Conservation (phyloP, 495 filamentous ascomycete genomes). For the Ramalina intermedia region DNA sequence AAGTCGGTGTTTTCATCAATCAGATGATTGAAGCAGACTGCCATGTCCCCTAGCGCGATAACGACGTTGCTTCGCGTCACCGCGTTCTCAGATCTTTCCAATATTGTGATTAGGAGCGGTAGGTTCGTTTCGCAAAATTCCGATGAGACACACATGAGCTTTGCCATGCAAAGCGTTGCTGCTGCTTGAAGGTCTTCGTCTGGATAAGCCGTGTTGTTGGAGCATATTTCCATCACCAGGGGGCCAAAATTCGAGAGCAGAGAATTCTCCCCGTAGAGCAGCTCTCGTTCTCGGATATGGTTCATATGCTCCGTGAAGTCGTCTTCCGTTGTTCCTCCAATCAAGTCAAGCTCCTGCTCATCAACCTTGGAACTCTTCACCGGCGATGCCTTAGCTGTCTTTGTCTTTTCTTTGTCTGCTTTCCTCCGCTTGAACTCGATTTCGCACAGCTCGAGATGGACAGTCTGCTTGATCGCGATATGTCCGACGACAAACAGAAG, state of each 20-base stretch:
- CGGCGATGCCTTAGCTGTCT: constrained; percentile 36
- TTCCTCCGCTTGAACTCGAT: constrained; percentile 95
- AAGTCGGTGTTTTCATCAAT: constrained; percentile 99
- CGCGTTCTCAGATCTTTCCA: constrained; percentile 81
- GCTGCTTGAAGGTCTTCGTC: constrained; percentile 81
- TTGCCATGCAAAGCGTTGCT: constrained; percentile 90
- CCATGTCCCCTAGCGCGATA: constrained; percentile 96
- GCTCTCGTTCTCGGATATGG: constrained; percentile 85
- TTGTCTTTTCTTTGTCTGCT: constrained; percentile 80
- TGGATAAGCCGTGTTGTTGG: constrained; percentile 79
- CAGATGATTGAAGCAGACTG: constrained; percentile 97
- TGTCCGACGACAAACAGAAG: constrained; percentile 92
- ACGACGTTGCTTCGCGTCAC: constrained; percentile 91
- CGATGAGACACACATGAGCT: constrained; percentile 91
- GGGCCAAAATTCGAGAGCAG: constrained; percentile 82
- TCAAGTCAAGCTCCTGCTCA: constrained; percentile 79
- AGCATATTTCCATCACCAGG: constrained; percentile 80
- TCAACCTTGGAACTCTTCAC: constrained; percentile 27
- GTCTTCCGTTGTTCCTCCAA: constrained; percentile 94
- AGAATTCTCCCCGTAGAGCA: constrained; percentile 75
- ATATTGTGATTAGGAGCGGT: constrained; percentile 89
- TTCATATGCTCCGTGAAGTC: constrained; percentile 96
- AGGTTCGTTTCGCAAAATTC: constrained; percentile 94
- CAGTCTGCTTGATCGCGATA: constrained; percentile 96
- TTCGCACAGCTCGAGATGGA: constrained; percentile 97